Conservation (phyloP, 257 asterid genomes). For the Penstemon eatonii region DNA sequence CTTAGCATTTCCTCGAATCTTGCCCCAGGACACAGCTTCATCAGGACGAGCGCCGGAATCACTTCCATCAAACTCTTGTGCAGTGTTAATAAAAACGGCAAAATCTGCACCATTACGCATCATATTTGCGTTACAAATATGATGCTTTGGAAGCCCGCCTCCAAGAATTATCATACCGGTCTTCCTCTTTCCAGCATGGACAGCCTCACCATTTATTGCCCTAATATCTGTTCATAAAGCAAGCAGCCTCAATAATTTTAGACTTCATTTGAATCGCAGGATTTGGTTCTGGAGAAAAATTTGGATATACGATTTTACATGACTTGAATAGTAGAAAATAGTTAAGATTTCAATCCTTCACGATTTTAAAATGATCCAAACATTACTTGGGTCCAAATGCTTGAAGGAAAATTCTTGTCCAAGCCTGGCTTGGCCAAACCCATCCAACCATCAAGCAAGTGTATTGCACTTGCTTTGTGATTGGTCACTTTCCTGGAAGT, state of each 20-base stretch:
- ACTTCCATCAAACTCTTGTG: constrained; percentile 96
- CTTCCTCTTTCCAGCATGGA: constrained; percentile 76
- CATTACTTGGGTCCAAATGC: too few species aligned
- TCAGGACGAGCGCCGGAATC: constrained; percentile 98
- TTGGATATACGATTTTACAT: too few species aligned
- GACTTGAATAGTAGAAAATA: too few species aligned
- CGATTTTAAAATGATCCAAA: too few species aligned
- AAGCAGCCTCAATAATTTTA: neutral
- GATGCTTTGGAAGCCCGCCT: constrained; percentile 98
- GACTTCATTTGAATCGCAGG: too few species aligned
- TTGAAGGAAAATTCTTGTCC: too few species aligned
- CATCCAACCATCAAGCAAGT: too few species aligned
- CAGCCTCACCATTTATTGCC: constrained; percentile 84
- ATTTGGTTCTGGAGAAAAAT: neutral
- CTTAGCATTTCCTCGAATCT: constrained; percentile 88
- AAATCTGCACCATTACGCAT: constrained; percentile 95
- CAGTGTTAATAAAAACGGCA: constrained; percentile 84
- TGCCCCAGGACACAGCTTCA: constrained; percentile 99
- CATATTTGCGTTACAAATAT: constrained; percentile 95
- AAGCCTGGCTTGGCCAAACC: too few species aligned
- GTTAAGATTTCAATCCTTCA: too few species aligned
- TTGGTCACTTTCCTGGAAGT: too few species aligned
- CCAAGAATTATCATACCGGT: constrained; percentile 88
- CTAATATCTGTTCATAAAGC: constrained; percentile 62
- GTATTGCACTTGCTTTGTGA: too few species aligned